Percentiles rank a stretch among this genome's conserved stretches.
Evolutionary conservation across 345 rosid species (phyloP).

Genomic region (Eucalyptus lansdowneana): DNA sequence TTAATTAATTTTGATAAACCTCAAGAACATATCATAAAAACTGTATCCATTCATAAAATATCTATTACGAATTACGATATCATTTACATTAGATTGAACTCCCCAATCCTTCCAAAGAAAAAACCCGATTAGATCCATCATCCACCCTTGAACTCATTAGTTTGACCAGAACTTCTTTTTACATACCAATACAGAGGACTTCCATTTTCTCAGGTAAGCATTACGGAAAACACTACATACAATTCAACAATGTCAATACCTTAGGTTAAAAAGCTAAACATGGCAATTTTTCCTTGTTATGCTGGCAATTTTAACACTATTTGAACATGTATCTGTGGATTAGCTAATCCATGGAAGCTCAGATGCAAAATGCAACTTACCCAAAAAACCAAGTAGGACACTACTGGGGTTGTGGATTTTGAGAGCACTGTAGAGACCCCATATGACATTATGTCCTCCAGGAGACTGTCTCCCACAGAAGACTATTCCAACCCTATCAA

Average conservation of each 20-base stretch:
- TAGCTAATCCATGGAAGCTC: not conserved
- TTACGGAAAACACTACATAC: not conserved
- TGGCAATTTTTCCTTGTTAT: not conserved
- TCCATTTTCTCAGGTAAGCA: not conserved
- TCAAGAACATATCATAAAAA: not conserved
- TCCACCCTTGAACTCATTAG: not conserved
- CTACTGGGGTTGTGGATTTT: conserved; percentile 69
- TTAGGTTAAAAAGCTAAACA: not conserved
- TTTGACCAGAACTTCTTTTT: not conserved
- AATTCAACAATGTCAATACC: not conserved
- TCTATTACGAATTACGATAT: not conserved
- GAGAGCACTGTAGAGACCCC: conserved; percentile 86
- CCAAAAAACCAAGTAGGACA: conserved; percentile 76
- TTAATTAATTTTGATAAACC: not conserved
- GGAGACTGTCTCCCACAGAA: conserved; percentile 99
- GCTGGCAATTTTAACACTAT: not conserved
- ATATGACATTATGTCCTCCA: conserved; percentile 93
- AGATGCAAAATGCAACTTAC: conserved; percentile 14
- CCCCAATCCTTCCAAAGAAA: not conserved
- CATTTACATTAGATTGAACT: not conserved
- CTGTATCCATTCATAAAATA: not conserved
- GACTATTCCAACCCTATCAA: conserved; percentile 79
- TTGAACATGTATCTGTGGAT: not conserved
- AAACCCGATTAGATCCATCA: not conserved
- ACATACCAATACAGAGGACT: not conserved